phyloP scores from a whole-genome alignment of 202 grass and related monocot species.

The Hordeum pubiflorum region DNA sequence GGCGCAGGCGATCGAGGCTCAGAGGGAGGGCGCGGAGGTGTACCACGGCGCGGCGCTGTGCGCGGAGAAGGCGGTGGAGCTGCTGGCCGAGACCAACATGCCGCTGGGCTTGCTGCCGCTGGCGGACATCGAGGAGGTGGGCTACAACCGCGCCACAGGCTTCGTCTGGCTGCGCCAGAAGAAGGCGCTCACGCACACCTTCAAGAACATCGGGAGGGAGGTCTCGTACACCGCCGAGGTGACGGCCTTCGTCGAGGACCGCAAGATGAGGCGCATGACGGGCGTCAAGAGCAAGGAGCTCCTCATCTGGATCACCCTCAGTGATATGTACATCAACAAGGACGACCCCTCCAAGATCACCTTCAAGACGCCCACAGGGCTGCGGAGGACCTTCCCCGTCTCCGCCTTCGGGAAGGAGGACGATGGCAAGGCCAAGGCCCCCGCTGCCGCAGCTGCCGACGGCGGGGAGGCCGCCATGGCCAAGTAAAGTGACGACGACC shows the following conservation, averaged over 20 bases:
- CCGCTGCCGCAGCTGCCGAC: not conserved
- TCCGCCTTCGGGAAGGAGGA: slow-evolving; percentile 57
- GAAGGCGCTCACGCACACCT: slow-evolving; percentile 63
- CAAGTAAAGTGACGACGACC: not conserved
- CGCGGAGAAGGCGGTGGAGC: slow-evolving; percentile 63
- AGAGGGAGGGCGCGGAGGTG: slow-evolving; percentile 77
- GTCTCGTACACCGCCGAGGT: slow-evolving; percentile 78
- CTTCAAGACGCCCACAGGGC: slow-evolving; percentile 62
- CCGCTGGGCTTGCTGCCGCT: slow-evolving; percentile 70
- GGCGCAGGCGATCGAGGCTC: slow-evolving; percentile 51
- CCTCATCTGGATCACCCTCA: slow-evolving; percentile 75
- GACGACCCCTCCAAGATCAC: slow-evolving; percentile 55
- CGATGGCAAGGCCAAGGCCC: not conserved
- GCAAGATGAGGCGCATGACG: slow-evolving; percentile 63
- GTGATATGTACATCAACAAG: slow-evolving; percentile 57
- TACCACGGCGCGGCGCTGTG: slow-evolving; percentile 58
- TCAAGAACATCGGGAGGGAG: slow-evolving; percentile 53
- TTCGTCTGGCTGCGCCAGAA: slow-evolving; percentile 93
- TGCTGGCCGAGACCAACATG: slow-evolving; percentile 51
- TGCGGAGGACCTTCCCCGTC: slow-evolving; percentile 58
- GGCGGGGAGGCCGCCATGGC: not conserved
- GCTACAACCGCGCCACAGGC: slow-evolving; percentile 67
- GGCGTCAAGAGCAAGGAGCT: slow-evolving; percentile 89
- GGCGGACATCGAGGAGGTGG: slow-evolving; percentile 63
- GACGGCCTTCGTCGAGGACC: slow-evolving; percentile 77